Evolutionary conservation across 1,284 basidiomycete species (phyloP).

Genomic region (Ganoderma boninense): DNA sequence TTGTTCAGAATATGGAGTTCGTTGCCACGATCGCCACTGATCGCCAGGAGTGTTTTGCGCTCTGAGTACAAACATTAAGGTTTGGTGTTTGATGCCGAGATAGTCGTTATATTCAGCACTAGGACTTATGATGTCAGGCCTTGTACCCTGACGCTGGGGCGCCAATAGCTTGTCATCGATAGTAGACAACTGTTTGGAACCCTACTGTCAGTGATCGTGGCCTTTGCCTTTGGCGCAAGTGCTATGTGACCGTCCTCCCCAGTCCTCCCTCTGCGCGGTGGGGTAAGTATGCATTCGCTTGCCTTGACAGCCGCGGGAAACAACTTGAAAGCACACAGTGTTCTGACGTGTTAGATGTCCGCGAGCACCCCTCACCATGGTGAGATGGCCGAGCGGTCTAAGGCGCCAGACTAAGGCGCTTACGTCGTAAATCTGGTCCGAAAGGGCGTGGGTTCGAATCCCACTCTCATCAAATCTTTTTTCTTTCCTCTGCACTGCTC

Average conservation of each 20-base stretch:
- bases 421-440: constrained; percentile 38
- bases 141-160: too few relatives aligned
- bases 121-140: background rate
- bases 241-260: too few relatives aligned
- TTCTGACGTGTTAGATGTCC: too few relatives aligned
- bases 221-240: background rate
- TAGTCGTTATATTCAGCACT: background rate
- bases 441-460: constrained; percentile 34
- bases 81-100: background rate
- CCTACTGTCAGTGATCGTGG: background rate
- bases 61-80: background rate
- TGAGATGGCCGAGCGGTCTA: constrained; percentile 87
- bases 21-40: background rate
- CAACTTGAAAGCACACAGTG: too few relatives aligned
- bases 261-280: too few relatives aligned
- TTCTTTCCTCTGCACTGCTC: too few relatives aligned
- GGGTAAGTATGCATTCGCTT: too few relatives aligned
- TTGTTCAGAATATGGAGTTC: background rate
- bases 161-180: background rate
- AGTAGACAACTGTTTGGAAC: background rate
- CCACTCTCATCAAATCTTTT: too few relatives aligned
- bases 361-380: constrained; percentile 10
- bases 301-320: too few relatives aligned
- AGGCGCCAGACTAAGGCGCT: constrained; percentile 82
- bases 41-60: background rate